phyloP scores from a whole-genome alignment of 176 grass and related monocot genomes.

The Calamus simplicifolius region DNA sequence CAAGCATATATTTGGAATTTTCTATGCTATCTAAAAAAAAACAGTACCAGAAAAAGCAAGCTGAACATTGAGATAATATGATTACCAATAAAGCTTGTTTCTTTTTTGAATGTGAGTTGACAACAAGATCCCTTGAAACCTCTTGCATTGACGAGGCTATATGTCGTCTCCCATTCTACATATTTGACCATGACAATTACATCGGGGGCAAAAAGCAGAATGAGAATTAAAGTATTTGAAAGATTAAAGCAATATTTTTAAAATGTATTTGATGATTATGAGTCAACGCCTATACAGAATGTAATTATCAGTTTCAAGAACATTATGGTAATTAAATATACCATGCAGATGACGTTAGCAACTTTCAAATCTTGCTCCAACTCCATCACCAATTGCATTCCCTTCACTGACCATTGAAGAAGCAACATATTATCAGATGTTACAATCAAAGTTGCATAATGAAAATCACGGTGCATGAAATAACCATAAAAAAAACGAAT shows the following conservation, averaged over 20 bases:
- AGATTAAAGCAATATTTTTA: background rate
- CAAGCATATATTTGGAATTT: no score
- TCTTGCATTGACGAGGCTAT: constrained; percentile 84
- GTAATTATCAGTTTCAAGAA: no score
- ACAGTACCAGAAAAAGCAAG: background rate
- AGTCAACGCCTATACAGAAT: no score
- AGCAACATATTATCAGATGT: no score
- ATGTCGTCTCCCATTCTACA: constrained; percentile 83
- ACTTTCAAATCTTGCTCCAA: constrained; percentile 97
- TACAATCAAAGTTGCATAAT: no score
- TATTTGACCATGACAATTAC: constrained; percentile 10
- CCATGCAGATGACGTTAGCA: constrained; percentile 93
- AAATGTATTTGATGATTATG: background rate
- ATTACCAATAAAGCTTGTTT: constrained; percentile 91
- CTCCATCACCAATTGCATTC: constrained; percentile 97
- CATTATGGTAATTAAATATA: constrained; percentile 14
- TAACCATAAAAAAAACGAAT: no score
- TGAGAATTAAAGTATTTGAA: no score
- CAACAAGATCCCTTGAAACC: constrained; percentile 95
- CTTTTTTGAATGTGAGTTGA: constrained; percentile 95
- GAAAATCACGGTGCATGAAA: no score
- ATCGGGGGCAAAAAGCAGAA: no score
- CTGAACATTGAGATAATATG: constrained; percentile 24
- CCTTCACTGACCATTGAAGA: constrained; percentile 64
- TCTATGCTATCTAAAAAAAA: constrained; percentile 1